Conservation (phyloP, 257 asterid genomes). For the Solanum virginianum region DNA sequence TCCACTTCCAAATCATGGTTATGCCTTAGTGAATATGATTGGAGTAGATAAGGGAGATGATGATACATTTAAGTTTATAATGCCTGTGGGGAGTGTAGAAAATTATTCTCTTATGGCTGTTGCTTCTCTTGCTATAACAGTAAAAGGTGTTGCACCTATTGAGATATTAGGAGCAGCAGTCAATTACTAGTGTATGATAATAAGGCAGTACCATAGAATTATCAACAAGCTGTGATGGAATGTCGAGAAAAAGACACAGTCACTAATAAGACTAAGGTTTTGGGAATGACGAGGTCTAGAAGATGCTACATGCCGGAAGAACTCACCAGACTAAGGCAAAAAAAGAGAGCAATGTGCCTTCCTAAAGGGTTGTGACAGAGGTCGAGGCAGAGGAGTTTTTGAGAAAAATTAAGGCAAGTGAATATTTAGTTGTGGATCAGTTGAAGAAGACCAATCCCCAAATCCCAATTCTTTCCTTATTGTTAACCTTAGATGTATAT, state of each 20-base stretch:
- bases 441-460: background rate
- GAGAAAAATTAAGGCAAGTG: background rate
- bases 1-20: no score
- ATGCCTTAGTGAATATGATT: no score
- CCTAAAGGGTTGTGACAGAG: background rate
- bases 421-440: background rate
- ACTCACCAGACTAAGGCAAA: background rate
- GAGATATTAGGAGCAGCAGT: background rate
- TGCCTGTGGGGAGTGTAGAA: no score
- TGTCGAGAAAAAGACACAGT: background rate
- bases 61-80: no score
- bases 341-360: background rate
- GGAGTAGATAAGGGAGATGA: no score
- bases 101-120: background rate
- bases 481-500: background rate
- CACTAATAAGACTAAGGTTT: background rate
- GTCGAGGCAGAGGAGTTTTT: background rate
- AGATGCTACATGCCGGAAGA: background rate
- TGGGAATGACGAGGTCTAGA: background rate
- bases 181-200: background rate
- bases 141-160: background rate
- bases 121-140: background rate
- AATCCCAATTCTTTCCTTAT: background rate
- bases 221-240: background rate
- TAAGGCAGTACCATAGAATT: background rate